Conservation (phyloP, 495 filamentous ascomycete genomes). For the Chaetomium tenue region DNA sequence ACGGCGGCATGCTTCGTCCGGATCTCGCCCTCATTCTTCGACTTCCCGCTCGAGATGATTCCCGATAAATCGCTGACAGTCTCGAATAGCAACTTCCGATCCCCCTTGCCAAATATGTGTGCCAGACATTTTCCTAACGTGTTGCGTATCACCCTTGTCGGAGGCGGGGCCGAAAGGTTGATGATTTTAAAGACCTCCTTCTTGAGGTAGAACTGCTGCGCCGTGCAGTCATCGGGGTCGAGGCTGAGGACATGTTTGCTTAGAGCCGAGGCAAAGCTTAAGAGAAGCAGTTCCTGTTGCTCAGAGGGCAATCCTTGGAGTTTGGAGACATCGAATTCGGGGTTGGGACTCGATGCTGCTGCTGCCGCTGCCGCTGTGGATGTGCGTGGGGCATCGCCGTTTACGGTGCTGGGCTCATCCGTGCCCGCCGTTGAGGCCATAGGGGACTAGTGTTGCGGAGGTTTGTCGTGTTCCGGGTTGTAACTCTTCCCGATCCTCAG, state of each 20-base stretch:
- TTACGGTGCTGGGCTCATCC: constrained; percentile 29
- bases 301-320: constrained; percentile 87
- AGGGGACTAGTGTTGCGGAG: constrained; percentile 15
- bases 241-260: constrained; percentile 75
- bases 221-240: constrained; percentile 71
- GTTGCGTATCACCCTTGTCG: constrained; percentile 85
- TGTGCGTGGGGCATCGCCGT: constrained; percentile 28
- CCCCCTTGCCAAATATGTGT: constrained; percentile 80
- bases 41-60: constrained; percentile 73
- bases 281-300: constrained; percentile 90
- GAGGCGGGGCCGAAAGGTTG: constrained; percentile 76
- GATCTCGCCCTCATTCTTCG: constrained; percentile 65
- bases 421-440: constrained; percentile 26
- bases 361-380: constrained; percentile 36
- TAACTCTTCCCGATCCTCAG: background rate
- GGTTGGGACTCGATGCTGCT: constrained; percentile 42
- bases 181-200: constrained; percentile 89
- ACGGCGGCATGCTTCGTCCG: constrained; percentile 80
- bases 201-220: constrained; percentile 84
- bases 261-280: constrained; percentile 83
- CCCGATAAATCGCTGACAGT: constrained; percentile 83
- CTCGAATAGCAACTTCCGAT: constrained; percentile 89
- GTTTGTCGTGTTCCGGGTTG: background rate
- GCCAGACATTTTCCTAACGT: constrained; percentile 82
- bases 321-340: constrained; percentile 81